These are phyloP conservation scores for Colletotrichum karsti DNA, from an alignment of 2,329 filamentous ascomycete genomes.

Conservation along the genomic window DNA sequence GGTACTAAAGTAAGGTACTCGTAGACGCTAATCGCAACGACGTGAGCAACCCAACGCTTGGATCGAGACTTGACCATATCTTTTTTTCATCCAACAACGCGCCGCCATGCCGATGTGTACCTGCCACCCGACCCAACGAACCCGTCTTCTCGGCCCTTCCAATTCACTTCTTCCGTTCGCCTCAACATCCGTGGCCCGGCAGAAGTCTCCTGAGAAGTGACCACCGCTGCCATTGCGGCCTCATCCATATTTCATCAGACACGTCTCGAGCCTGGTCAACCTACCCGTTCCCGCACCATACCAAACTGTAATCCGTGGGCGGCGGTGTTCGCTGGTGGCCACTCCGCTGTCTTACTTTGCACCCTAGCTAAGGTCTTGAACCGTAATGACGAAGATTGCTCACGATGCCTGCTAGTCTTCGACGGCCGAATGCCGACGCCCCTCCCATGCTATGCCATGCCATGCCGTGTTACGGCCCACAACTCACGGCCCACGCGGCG, in stretches of 20 bases:
- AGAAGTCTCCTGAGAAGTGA: not conserved
- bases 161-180: not conserved
- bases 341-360: not conserved
- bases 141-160: constrained; percentile 24
- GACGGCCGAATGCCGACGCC: constrained; percentile 8
- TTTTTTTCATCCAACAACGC: not conserved
- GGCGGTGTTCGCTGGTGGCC: constrained; percentile 1
- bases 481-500: not conserved
- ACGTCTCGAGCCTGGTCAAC: not conserved
- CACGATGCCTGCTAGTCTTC: constrained; percentile 8
- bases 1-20: too few species aligned
- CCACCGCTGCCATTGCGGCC: not conserved
- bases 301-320: too few species aligned
- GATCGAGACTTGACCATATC: not conserved
- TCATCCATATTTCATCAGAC: constrained; percentile 9
- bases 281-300: too few species aligned
- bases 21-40: not conserved
- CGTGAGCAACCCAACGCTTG: not conserved
- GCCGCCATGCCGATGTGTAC: constrained; percentile 7
- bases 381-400: constrained; percentile 9
- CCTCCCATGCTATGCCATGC: not conserved
- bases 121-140: constrained; percentile 8
- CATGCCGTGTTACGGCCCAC: constrained; percentile 9
- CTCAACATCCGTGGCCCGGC: not conserved
- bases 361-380: constrained; percentile 3